Base-by-base conservation (phyloP, 768 basidiomycete genomes). In the Lyophyllum atratum region DNA sequence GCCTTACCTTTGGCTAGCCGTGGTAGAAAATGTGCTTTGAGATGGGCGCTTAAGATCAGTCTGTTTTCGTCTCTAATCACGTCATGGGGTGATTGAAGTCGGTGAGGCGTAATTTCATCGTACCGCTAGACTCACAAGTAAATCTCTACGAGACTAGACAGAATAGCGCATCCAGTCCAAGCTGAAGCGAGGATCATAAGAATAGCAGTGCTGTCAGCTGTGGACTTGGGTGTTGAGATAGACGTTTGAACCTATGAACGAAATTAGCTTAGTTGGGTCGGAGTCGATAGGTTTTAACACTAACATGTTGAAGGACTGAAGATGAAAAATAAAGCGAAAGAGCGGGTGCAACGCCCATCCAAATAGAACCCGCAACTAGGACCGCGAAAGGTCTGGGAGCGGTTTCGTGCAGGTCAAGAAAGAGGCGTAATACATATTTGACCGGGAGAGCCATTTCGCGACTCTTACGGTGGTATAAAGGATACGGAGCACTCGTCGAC, bases 11-110 rank as follows among this genome's bases (percentile, higher is more conserved):
- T 59, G 14, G 71, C 75, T 3, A 80, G 59, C 28, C 64, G 65
- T 1, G 80, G 80, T 9, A 77, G 58, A 49, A 77, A 79, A 52
- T 76, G 61, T 4, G 69, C 66, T 48, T 75, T 71, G 3, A 80
- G 63, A 43, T 70, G 68, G 1, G 67, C 73, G 14, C 55, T 64
- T 39, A 76, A 45, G 42, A 47, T 12, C 56, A 68, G 49, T 44
- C 58, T 52, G 22, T 60, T 58, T 63, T 74, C 64, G 17, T 52
- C 51, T 28, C 60, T 52, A 21, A 29, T 31, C n/a, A n/a, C 24
- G 51, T 33, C 11, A 55, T n/a, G 7, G 12, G 48, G 49, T 43
- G 11, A n/a, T n/a, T 24, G 17, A 37, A n/a, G 22, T 25, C 39
- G 19, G 17, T 5, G 10, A 9, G 39, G 19, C 6, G 9, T 6